These are phyloP conservation scores for Biscogniauxia mediterranea DNA, from an alignment of 2,329 filamentous ascomycete genomes.

Conservation along the genomic window DNA sequence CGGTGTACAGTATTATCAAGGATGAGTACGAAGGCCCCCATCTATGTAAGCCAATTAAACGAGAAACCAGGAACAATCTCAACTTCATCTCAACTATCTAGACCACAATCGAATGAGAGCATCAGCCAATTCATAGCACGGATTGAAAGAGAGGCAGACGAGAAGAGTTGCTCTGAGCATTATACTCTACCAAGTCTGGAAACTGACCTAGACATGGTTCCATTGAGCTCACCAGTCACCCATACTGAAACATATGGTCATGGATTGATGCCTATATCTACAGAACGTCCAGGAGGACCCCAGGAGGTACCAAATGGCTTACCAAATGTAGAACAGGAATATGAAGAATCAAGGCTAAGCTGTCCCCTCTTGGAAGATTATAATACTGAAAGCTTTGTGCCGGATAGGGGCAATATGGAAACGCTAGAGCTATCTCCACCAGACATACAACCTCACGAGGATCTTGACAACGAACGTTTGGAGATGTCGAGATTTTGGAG, in stretches of 20 bases:
- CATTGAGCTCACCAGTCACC: background rate
- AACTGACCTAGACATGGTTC: background rate
- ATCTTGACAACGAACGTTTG: slow-evolving; percentile 19
- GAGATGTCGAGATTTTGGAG: slow-evolving; percentile 42
- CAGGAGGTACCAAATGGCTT: background rate
- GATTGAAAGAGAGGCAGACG: slow-evolving; percentile 32
- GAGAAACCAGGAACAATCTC: background rate
- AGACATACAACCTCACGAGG: slow-evolving; percentile 3
- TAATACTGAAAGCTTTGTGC: background rate
- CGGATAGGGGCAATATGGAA: background rate
- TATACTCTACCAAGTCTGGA: background rate
- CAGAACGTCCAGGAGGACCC: slow-evolving; percentile 1
- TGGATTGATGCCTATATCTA: background rate
- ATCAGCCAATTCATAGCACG: slow-evolving; percentile 36
- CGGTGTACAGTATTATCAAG: slow-evolving; percentile 14
- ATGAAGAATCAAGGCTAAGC: background rate
- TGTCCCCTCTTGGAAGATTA: background rate
- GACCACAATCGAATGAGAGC: slow-evolving; percentile 17
- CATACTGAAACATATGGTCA: background rate
- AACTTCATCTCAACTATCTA: background rate
- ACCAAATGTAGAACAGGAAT: slow-evolving; percentile 4
- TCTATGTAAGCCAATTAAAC: slow-evolving; percentile 17
- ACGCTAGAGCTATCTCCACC: background rate
- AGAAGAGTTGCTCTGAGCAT: slow-evolving; percentile 3
- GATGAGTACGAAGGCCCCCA: slow-evolving; percentile 17